Evolutionary conservation across 1,284 basidiomycete species (phyloP).

Genomic region (Ustanciosporium gigantosporum): DNA sequence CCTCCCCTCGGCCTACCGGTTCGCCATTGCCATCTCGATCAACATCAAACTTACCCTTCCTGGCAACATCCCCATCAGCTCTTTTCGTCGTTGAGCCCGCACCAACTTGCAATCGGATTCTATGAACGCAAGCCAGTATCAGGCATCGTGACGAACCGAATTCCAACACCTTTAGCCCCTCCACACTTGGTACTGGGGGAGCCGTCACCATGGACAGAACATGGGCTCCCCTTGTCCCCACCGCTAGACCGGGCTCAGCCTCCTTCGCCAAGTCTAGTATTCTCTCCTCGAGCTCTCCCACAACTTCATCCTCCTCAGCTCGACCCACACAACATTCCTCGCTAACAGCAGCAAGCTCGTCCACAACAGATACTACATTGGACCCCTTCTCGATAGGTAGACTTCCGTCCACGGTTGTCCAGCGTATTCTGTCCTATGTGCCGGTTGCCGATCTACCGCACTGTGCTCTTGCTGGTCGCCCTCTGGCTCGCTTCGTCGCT

Average conservation of each 20-base stretch:
- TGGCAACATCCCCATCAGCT: too few relatives aligned
- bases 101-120: too few relatives aligned
- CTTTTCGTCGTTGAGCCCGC: too few relatives aligned
- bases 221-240: conserved; percentile 39
- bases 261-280: neutral
- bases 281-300: neutral
- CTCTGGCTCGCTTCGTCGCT: conserved; percentile 42
- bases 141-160: too few relatives aligned
- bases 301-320: neutral
- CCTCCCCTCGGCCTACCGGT: too few relatives aligned
- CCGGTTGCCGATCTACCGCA: conserved; percentile 28
- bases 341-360: neutral
- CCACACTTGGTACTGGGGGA: too few relatives aligned
- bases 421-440: conserved; percentile 35
- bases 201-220: conserved; percentile 32
- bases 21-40: too few relatives aligned
- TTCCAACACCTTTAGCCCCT: too few relatives aligned
- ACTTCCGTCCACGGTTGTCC: conserved; percentile 26
- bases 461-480: conserved; percentile 28
- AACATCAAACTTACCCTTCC: too few relatives aligned
- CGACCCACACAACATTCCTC: conserved; percentile 1
- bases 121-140: too few relatives aligned
- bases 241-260: conserved; percentile 6
- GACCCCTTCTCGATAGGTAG: conserved; percentile 34
- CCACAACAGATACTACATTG: conserved; percentile 20